Conservation (phyloP, 192 early-diverging fungal species). For the Backusella tarrabulga region DNA sequence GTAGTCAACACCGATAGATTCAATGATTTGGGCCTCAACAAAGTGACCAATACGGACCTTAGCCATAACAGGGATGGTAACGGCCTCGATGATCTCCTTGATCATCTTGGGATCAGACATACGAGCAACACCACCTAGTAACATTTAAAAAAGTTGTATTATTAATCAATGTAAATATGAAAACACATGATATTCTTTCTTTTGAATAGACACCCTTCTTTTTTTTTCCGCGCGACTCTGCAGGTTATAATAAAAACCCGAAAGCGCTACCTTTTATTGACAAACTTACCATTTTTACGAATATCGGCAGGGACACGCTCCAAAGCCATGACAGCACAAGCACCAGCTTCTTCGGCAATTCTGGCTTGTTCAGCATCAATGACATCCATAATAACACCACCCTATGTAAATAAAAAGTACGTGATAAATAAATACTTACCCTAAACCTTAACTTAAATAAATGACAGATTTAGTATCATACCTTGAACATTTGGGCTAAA, state of each 20-base stretch:
- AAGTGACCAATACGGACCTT: constrained; percentile 98
- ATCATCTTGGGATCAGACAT: constrained; percentile 99
- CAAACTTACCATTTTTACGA: constrained; percentile 78
- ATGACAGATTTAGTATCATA: constrained; percentile 27
- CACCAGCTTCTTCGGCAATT: constrained; percentile 97
- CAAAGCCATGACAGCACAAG: constrained; percentile 95
- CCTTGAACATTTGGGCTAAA: constrained; percentile 98
- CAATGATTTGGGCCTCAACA: constrained; percentile 94
- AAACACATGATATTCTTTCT: neutral
- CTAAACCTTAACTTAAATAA: constrained; percentile 10
- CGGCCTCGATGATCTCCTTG: constrained; percentile 91
- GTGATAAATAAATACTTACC: neutral
- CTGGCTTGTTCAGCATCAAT: constrained; percentile 95
- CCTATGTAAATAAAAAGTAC: constrained; percentile 46
- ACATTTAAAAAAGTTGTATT: neutral
- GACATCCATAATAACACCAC: constrained; percentile 99
- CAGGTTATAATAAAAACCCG: neutral
- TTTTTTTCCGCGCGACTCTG: neutral
- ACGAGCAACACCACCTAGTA: constrained; percentile 84
- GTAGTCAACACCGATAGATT: constrained; percentile 89
- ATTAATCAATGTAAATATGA: neutral
- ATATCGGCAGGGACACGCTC: constrained; percentile 99
- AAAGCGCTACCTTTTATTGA: neutral
- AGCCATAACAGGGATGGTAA: constrained; percentile 99
- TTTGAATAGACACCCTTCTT: neutral